Evolutionary conservation across 176 grass and related monocot genomes (phyloP).

Genomic region (Raddia guianensis): DNA sequence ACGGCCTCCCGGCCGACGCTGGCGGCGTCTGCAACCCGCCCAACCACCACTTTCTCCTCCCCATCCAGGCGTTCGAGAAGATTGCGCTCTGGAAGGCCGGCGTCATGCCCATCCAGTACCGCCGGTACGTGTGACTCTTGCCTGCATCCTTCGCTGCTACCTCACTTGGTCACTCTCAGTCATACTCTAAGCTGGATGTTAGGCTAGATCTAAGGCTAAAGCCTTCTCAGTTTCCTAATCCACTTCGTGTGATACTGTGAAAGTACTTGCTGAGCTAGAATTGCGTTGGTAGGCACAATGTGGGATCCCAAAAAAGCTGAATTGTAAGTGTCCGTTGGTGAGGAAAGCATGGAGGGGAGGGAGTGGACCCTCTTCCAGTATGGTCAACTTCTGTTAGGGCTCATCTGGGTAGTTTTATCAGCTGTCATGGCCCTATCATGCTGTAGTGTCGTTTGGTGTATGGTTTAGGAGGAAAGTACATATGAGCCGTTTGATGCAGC

Average conservation of each 20-base stretch:
- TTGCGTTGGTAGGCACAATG: slow-evolving; percentile 31
- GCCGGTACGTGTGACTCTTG: slow-evolving; percentile 60
- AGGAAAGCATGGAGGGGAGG: slow-evolving; percentile 7
- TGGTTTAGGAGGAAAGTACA: slow-evolving; percentile 5
- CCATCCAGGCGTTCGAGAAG: slow-evolving; percentile 97
- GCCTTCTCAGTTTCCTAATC: background rate
- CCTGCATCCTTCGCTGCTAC: background rate
- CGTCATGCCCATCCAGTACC: slow-evolving; percentile 97
- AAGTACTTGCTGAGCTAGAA: slow-evolving; percentile 39
- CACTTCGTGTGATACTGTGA: slow-evolving; percentile 38
- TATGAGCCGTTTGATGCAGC: slow-evolving; percentile 1
- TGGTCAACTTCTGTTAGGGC: slow-evolving; percentile 15
- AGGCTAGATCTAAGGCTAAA: slow-evolving; percentile 46
- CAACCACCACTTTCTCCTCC: slow-evolving; percentile 94
- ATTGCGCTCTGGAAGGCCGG: slow-evolving; percentile 99
- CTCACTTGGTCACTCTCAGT: slow-evolving; percentile 1
- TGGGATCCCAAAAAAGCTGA: slow-evolving; percentile 44
- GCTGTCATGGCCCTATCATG: background rate
- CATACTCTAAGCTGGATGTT: background rate
- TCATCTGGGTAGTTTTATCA: slow-evolving; percentile 25
- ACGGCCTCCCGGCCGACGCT: slow-evolving; percentile 74
- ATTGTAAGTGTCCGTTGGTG: slow-evolving; percentile 41
- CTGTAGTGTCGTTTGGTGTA: background rate
- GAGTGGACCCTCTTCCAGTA: slow-evolving; percentile 19
- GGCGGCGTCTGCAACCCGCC: slow-evolving; percentile 92